These are phyloP conservation scores for Fraxinus albicans DNA, from an alignment of 305 asterid genomes.

Conservation along the genomic window DNA sequence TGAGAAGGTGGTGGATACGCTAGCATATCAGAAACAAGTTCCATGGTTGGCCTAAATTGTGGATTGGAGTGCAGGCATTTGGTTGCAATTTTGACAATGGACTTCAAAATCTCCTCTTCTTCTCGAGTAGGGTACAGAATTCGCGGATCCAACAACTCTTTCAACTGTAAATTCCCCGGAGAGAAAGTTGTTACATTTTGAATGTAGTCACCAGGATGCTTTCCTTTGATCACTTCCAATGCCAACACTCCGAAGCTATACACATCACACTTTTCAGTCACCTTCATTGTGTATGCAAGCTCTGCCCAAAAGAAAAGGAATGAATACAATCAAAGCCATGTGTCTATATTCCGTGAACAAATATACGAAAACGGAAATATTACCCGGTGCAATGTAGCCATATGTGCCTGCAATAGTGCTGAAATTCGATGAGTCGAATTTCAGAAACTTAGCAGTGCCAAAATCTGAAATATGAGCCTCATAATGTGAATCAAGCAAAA, in stretches of 20 bases:
- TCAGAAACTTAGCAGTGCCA: conserved; percentile 35
- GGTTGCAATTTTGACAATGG: conserved; percentile 21
- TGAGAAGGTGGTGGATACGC: background rate
- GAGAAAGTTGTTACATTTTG: background rate
- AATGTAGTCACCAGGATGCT: conserved; percentile 19
- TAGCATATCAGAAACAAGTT: background rate
- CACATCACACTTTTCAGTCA: background rate
- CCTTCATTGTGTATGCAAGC: conserved; percentile 22
- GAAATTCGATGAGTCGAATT: conserved; percentile 30
- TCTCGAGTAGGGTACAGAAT: conserved; percentile 11
- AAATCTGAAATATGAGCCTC: conserved; percentile 38
- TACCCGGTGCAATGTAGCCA: conserved; percentile 47
- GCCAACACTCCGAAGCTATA: conserved; percentile 18
- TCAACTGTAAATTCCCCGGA: background rate
- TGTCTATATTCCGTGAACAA: background rate
- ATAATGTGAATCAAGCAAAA: conserved; percentile 27
- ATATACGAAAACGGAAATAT: background rate
- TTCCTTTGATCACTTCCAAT: conserved; percentile 24
- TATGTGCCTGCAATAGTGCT: conserved; percentile 39
- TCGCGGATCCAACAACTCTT: conserved; percentile 22
- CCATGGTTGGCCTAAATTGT: background rate
- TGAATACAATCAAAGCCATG: background rate
- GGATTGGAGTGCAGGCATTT: background rate
- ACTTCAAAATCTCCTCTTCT: conserved; percentile 19
- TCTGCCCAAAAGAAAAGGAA: conserved; percentile 16